These are phyloP conservation scores for Durusdinium trenchii DNA, from an alignment of 73 alveolate species.

Conservation along the genomic window DNA sequence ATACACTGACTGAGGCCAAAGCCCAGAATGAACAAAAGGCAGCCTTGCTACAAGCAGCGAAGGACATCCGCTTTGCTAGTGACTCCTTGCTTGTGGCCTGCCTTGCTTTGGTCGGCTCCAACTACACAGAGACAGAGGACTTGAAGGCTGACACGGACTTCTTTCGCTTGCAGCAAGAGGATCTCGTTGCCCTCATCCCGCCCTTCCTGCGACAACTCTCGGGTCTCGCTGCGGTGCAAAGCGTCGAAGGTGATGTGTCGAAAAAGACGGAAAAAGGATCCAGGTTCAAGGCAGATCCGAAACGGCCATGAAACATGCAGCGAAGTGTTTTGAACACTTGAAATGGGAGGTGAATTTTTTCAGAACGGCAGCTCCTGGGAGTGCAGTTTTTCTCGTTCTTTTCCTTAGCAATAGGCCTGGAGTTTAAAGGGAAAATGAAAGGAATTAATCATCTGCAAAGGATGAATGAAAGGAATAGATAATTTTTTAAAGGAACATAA, in stretches of 20 bases:
- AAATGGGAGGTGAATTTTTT: too few relatives aligned
- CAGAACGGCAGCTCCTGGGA: too few relatives aligned
- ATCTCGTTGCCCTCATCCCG: conserved; percentile 32
- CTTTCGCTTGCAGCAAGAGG: background rate
- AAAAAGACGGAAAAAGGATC: background rate
- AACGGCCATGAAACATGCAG: too few relatives aligned
- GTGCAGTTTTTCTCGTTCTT: too few relatives aligned
- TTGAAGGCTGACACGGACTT: background rate
- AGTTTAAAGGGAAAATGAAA: too few relatives aligned
- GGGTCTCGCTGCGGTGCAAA: conserved; percentile 1
- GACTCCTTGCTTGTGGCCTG: too few relatives aligned
- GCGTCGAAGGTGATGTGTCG: background rate
- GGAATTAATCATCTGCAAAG: too few relatives aligned
- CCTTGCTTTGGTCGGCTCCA: background rate
- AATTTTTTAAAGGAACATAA: too few relatives aligned
- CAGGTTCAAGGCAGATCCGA: too few relatives aligned
- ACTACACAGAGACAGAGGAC: background rate
- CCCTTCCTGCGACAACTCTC: background rate
- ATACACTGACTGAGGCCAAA: background rate
- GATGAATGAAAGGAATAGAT: too few relatives aligned
- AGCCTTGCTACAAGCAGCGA: background rate
- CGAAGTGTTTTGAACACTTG: too few relatives aligned
- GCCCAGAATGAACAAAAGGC: background rate
- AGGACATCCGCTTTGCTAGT: conserved; percentile 14
- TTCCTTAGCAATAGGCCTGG: too few relatives aligned